phyloP scores from a whole-genome alignment of 2,329 filamentous ascomycete species.

The Colletotrichum theobromicola region DNA sequence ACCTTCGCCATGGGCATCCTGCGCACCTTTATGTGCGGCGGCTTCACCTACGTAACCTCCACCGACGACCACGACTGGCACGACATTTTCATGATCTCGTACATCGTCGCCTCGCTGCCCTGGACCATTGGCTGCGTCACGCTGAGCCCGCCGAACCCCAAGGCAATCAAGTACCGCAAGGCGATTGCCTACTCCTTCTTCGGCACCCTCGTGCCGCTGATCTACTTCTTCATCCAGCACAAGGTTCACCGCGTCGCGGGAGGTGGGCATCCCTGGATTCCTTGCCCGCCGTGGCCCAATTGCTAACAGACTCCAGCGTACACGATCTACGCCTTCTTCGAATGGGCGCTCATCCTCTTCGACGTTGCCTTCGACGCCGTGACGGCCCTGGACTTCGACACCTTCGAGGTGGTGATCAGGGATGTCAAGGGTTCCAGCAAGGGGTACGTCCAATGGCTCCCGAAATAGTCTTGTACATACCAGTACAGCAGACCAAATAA shows the following conservation, averaged over 20 bases:
- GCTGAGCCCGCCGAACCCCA: slow-evolving; percentile 83
- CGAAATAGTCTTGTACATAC: slow-evolving; percentile 68
- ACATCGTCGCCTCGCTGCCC: slow-evolving; percentile 89
- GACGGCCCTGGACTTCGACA: slow-evolving; percentile 88
- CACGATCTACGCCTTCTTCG: slow-evolving; percentile 96
- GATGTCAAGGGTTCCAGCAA: slow-evolving; percentile 90
- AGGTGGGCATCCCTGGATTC: slow-evolving; percentile 62
- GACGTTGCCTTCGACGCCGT: slow-evolving; percentile 97
- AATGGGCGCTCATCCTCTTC: slow-evolving; percentile 93
- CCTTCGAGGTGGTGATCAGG: slow-evolving; percentile 85
- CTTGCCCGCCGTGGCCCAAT: background rate
- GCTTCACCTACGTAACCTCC: slow-evolving; percentile 98
- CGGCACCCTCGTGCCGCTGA: slow-evolving; percentile 83
- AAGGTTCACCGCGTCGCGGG: slow-evolving; percentile 94
- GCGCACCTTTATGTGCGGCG: slow-evolving; percentile 91
- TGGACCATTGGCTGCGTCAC: slow-evolving; percentile 94
- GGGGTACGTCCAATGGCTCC: slow-evolving; percentile 98
- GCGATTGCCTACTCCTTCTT: slow-evolving; percentile 85
- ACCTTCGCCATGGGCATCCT: slow-evolving; percentile 82
- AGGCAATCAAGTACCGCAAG: slow-evolving; percentile 88
- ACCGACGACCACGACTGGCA: slow-evolving; percentile 99
- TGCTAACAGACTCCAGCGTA: slow-evolving; percentile 68
- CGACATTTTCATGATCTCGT: slow-evolving; percentile 99
- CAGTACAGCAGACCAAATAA: slow-evolving; percentile 36
- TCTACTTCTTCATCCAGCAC: slow-evolving; percentile 99